Evolutionary conservation across 176 grass and related monocot genomes (phyloP), one percentile per base, ranked within the genome.

Genomic region (Juncus effusus): DNA sequence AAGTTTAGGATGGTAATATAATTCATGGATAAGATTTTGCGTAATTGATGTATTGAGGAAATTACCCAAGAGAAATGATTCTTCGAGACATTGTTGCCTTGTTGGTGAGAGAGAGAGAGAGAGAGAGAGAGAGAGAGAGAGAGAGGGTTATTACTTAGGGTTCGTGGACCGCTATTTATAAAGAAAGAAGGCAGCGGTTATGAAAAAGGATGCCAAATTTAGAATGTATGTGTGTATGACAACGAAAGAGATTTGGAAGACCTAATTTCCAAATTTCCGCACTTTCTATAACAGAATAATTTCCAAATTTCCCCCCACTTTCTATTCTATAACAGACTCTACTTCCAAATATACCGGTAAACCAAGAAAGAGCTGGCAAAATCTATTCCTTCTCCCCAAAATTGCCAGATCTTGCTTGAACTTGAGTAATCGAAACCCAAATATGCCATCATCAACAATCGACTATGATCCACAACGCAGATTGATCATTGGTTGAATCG

Each of bases 51-150:
- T 54, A 40, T 0, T 39, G 36, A 54, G 7, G 3, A 59, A 42
- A 51, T 58, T 45, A 71, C 67, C 67, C 38, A 7, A 71, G 67
- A 71, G 67, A 59, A 13, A 59, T 71, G 38, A 71, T 57, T 51
- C 42, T 71, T 56, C 67, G 38, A 45, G 54, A 56, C 67, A 71
- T 71, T 59, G 12, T 58, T 59, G 6, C 67, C 58, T 71, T 59
- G 12, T 58, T 59, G 6, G 19, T 13, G 67, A 59, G 66, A 44
- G 52, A 71, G 13, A 40, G 39, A 40, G 36, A 55, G 13, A 14
- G 37, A 5, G 3, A 36, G 38, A 53, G 54, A 67, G 7, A 36
- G 67, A 59, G 66, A 44, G 52, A 71, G 13, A 40, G 39, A 40
- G 36, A 55, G 13, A 68, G 36, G 2, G 3, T 15, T 69, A 51